Percentiles rank a stretch among this genome's conserved stretches.
Conservation (phyloP, 75 land plant species). For the Picea glauca region DNA sequence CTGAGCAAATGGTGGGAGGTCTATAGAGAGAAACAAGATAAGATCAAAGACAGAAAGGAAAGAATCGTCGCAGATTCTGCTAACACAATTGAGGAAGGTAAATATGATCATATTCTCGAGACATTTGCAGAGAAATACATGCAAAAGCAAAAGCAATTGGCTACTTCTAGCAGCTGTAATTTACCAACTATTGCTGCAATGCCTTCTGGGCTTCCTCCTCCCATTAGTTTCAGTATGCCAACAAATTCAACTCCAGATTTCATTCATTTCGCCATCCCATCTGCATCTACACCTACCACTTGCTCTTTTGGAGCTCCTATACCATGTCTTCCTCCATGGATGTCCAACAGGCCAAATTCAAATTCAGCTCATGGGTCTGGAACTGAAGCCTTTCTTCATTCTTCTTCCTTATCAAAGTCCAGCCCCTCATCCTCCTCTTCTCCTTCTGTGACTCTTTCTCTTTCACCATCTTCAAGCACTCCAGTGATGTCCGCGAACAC, state of each 20-base stretch:
- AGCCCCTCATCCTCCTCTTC: constrained; percentile 33
- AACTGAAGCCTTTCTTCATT: neutral
- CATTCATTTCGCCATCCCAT: constrained; percentile 30
- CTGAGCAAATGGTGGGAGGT: constrained; percentile 95
- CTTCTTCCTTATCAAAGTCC: constrained; percentile 6
- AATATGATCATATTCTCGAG: constrained; percentile 61
- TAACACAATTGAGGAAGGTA: constrained; percentile 34
- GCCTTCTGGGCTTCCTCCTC: constrained; percentile 33
- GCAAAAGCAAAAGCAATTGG: constrained; percentile 26
- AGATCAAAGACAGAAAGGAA: constrained; percentile 35
- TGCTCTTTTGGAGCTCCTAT: constrained; percentile 7
- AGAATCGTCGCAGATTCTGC: neutral
- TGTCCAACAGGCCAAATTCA: constrained; percentile 18
- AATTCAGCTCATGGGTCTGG: too few species aligned
- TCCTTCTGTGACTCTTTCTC: constrained; percentile 53
- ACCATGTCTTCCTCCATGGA: constrained; percentile 56
- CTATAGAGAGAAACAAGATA: constrained; percentile 77
- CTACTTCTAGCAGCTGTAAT: neutral
- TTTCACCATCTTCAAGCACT: constrained; percentile 32
- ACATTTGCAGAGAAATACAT: constrained; percentile 68
- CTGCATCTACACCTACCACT: constrained; percentile 28
- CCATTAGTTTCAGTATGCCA: neutral
- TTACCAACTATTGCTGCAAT: constrained; percentile 16
- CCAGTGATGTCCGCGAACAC: constrained; percentile 12
- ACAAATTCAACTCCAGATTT: constrained; percentile 4